Conservation (phyloP, 2,329 filamentous ascomycete species). For the Talaromyces islandicus region DNA sequence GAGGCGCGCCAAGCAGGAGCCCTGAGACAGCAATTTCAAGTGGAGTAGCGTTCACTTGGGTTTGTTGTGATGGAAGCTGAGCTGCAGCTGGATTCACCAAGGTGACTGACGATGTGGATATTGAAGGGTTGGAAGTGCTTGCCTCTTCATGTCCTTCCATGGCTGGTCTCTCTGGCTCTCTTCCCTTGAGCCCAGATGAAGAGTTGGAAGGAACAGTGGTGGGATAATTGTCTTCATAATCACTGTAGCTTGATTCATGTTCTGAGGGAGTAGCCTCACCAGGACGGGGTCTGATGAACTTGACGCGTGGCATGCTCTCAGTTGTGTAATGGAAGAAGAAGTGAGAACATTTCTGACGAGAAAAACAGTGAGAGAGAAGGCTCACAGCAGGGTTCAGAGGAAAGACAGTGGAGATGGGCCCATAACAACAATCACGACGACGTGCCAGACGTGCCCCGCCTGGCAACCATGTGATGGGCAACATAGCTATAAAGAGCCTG, state of each 20-base stretch:
- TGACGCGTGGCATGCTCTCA: constrained; percentile 3
- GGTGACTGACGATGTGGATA: neutral
- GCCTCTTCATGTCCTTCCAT: neutral
- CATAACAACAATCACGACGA: neutral
- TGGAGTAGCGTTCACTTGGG: neutral
- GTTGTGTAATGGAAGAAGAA: constrained; percentile 13
- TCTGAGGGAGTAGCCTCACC: neutral
- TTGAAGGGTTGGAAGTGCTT: neutral
- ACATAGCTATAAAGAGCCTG: neutral
- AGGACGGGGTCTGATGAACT: neutral
- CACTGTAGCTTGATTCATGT: neutral
- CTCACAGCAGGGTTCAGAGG: neutral
- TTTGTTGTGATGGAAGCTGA: neutral
- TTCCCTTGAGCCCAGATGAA: neutral
- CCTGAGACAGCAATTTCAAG: neutral
- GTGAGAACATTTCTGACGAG: neutral
- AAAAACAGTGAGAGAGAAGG: neutral
- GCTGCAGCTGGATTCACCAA: neutral
- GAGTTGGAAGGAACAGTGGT: neutral
- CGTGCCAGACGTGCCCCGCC: neutral
- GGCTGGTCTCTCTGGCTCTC: neutral
- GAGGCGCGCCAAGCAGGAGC: neutral
- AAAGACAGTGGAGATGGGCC: constrained; percentile 7
- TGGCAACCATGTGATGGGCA: neutral
- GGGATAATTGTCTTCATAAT: neutral